These are phyloP conservation scores for Herpetomonas tarakana DNA, from an alignment of 208 protist genomes.

Conservation along the genomic window DNA sequence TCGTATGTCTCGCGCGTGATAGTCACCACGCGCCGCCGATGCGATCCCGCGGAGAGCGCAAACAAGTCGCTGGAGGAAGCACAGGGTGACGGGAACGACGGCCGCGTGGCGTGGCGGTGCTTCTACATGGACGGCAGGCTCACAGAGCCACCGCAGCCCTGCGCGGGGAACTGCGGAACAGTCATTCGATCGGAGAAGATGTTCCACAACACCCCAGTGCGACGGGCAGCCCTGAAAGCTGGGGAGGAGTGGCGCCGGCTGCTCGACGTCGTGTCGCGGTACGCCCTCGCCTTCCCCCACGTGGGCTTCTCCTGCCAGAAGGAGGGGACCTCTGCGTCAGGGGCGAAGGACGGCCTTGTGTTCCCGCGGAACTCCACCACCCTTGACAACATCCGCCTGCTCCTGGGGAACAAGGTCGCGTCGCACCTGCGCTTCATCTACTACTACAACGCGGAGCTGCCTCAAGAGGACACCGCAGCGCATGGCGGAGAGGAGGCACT, in stretches of 20 bases:
- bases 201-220: conserved; percentile 85
- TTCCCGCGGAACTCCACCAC: conserved; percentile 67
- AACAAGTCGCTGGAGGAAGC: not conserved
- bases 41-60: not conserved
- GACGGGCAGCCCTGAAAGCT: conserved; percentile 69
- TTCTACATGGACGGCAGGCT: conserved; percentile 92
- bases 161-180: conserved; percentile 83
- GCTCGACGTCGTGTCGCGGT: conserved; percentile 87
- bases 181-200: conserved; percentile 85
- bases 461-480: not conserved
- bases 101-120: conserved; percentile 41
- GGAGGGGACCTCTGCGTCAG: conserved; percentile 15
- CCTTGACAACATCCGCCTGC: conserved; percentile 69
- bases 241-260: conserved; percentile 93
- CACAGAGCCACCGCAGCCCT: conserved; percentile 64
- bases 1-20: conserved; percentile 81
- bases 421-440: conserved; percentile 60
- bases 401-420: conserved; percentile 44
- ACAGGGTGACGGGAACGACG: not conserved
- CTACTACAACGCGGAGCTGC: conserved; percentile 29
- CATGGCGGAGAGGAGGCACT: not conserved
- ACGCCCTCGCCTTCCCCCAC: conserved; percentile 78
- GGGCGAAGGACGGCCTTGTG: conserved; percentile 24
- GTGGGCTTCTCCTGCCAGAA: conserved; percentile 72
- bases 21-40: conserved; percentile 61